These are phyloP conservation scores for Spencermartinsiella ligniputridi DNA, from an alignment of 1,139 yeast species.

Conservation along the genomic window DNA sequence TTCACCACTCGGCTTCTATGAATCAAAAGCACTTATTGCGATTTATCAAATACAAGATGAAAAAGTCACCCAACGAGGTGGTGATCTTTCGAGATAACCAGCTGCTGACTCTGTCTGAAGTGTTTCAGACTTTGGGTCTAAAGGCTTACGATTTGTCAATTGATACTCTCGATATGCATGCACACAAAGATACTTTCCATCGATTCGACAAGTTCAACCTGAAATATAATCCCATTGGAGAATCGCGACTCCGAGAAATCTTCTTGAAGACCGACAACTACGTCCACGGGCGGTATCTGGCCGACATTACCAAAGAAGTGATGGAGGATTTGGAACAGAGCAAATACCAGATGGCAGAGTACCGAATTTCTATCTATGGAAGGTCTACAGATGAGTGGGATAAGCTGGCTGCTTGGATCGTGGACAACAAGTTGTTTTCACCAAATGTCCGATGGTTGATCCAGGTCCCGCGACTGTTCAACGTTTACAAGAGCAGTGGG, in stretches of 20 bases:
- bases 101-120: slow-evolving; percentile 79
- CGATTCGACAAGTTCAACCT: slow-evolving; percentile 95
- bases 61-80: slow-evolving; percentile 75
- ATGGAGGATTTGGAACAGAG: slow-evolving; percentile 87
- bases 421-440: slow-evolving; percentile 85
- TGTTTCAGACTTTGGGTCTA: slow-evolving; percentile 81
- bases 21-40: slow-evolving; percentile 94
- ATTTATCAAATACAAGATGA: slow-evolving; percentile 86
- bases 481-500: slow-evolving; percentile 75
- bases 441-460: slow-evolving; percentile 96
- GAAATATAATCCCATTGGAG: slow-evolving; percentile 97
- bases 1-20: slow-evolving; percentile 99
- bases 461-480: slow-evolving; percentile 91
- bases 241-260: slow-evolving; percentile 91
- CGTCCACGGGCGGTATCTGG: slow-evolving; percentile 81
- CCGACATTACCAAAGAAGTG: slow-evolving; percentile 91
- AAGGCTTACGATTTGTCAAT: slow-evolving; percentile 94
- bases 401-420: slow-evolving; percentile 88
- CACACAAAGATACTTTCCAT: slow-evolving; percentile 96
- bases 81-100: slow-evolving; percentile 93
- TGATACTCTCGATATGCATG: slow-evolving; percentile 98
- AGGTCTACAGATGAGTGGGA: slow-evolving; percentile 91
- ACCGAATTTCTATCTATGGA: slow-evolving; percentile 92
- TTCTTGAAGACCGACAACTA: slow-evolving; percentile 93
- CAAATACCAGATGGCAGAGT: slow-evolving; percentile 95